A percentile compares a stretch with the other conserved stretches of the same genome.
Evolutionary conservation across 176 grass and related monocot species (phyloP).

Genomic region (Raddia guianensis): DNA sequence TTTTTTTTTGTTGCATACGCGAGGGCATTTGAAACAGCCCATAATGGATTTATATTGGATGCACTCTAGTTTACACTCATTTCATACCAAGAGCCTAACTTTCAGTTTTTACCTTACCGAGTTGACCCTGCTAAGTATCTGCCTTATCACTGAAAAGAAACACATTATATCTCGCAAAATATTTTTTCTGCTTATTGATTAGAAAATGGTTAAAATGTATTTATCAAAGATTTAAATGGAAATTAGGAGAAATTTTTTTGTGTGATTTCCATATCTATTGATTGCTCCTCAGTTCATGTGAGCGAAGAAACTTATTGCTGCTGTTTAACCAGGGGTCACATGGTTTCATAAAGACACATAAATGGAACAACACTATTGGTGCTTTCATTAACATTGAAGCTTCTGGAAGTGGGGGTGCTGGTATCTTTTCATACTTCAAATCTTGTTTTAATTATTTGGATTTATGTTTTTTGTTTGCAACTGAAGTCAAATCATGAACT

Average conservation of each 20-base stretch:
- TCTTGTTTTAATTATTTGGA: constrained; percentile 28
- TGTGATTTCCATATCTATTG: neutral
- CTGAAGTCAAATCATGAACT: neutral
- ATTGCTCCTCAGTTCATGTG: neutral
- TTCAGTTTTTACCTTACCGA: neutral
- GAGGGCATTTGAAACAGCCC: neutral
- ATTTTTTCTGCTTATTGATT: constrained; percentile 24
- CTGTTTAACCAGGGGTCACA: constrained; percentile 76
- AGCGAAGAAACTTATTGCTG: constrained; percentile 35
- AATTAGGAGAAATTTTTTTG: no score
- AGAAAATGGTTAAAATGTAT: constrained; percentile 18
- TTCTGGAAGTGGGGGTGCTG: constrained; percentile 89
- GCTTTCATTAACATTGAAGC: constrained; percentile 99
- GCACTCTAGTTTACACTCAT: constrained; percentile 9
- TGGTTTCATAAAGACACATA: constrained; percentile 96
- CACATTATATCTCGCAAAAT: neutral
- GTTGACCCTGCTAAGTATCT: neutral
- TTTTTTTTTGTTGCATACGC: neutral
- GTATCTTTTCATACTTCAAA: constrained; percentile 46
- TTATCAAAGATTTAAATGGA: neutral
- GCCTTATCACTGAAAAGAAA: neutral
- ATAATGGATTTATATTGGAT: constrained; percentile 3
- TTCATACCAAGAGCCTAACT: constrained; percentile 17
- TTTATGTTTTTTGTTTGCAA: constrained; percentile 23
- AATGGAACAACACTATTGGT: constrained; percentile 76